Conservation (phyloP, 768 basidiomycete species). For the Boletus patriciae region DNA sequence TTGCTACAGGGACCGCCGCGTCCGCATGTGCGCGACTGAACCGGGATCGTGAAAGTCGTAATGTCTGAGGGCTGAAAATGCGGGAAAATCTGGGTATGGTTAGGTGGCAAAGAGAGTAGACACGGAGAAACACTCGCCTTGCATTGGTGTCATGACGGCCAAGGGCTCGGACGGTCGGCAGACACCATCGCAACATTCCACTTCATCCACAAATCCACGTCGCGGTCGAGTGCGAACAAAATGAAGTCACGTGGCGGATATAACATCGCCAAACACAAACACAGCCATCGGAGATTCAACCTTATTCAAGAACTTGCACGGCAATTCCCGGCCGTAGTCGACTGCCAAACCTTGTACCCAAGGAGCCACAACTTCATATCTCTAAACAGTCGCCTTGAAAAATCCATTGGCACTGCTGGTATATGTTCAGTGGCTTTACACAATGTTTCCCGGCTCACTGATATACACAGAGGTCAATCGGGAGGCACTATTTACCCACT, state of each 20-base stretch:
- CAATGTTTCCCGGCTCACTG: constrained; percentile 4
- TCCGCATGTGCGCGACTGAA: neutral
- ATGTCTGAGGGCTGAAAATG: neutral
- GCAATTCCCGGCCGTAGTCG: constrained; percentile 15
- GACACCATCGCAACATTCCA: constrained; percentile 82
- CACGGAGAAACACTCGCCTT: constrained; percentile 20
- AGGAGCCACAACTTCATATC: constrained; percentile 12
- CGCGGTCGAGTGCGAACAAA: neutral
- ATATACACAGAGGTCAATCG: constrained; percentile 78
- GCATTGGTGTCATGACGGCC: constrained; percentile 35
- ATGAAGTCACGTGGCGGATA: constrained; percentile 7
- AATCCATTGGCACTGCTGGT: constrained; percentile 90
- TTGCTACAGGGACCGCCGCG: neutral
- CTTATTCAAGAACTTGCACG: constrained; percentile 32
- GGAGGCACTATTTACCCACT: constrained; percentile 66
- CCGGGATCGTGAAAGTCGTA: constrained; percentile 1
- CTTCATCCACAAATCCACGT: constrained; percentile 41
- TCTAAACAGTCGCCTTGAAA: constrained; percentile 75
- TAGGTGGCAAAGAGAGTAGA: neutral
- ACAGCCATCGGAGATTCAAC: constrained; percentile 27
- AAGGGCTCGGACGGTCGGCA: constrained; percentile 49
- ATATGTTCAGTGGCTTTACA: constrained; percentile 21
- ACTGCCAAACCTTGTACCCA: constrained; percentile 27
- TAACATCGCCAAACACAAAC: neutral
- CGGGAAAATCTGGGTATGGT: constrained; percentile 5